Percentiles rank a stretch among this genome's conserved stretches.
phyloP scores from a whole-genome alignment of 2,329 filamentous ascomycete genomes.

The Pseudocercospora fijiensis region DNA sequence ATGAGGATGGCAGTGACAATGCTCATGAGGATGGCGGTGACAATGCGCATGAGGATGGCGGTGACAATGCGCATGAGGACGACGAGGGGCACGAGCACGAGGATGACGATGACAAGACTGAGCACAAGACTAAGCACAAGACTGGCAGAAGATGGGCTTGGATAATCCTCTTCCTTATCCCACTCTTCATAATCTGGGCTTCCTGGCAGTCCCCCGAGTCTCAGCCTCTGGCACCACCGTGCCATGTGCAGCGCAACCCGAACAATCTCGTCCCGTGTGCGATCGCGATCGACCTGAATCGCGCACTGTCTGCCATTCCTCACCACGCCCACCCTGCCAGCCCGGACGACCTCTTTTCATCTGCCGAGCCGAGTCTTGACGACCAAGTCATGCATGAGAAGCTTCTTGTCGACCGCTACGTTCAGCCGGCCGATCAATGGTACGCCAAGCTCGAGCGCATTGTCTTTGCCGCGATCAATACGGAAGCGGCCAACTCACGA shows the following conservation, averaged over 20 bases:
- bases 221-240: background rate
- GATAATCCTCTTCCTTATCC: too few species aligned
- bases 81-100: too few species aligned
- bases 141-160: too few species aligned
- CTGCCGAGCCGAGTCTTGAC: background rate
- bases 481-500: too few species aligned
- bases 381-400: background rate
- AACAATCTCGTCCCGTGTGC: background rate
- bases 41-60: too few species aligned
- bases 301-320: background rate
- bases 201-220: too few species aligned
- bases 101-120: too few species aligned
- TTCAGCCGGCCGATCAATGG: background rate
- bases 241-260: background rate
- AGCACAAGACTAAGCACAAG: too few species aligned
- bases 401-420: background rate
- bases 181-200: too few species aligned
- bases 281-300: background rate
- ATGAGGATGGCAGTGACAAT: too few species aligned
- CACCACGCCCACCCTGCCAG: background rate
- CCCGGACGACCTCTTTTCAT: background rate
- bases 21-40: too few species aligned
- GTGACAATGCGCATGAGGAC: too few species aligned
- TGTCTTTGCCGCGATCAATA: background rate
- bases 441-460: background rate